Conservation (phyloP, 805 yeast species). For the Kluyveromyces starmeri region DNA sequence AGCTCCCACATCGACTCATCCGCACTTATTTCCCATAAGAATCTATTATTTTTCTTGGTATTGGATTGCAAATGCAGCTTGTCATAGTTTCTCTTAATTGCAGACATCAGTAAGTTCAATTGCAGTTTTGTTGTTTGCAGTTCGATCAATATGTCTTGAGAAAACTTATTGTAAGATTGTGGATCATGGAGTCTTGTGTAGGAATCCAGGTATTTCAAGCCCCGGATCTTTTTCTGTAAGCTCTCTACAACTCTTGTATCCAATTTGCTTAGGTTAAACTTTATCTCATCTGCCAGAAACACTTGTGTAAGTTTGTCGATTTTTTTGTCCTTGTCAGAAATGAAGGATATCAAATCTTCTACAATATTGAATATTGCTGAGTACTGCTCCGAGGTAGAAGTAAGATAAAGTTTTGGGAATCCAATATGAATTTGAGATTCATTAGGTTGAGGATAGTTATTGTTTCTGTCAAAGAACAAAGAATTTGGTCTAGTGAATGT, state of each 20-base stretch:
- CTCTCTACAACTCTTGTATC: conserved; percentile 41
- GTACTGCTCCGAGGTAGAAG: conserved; percentile 52
- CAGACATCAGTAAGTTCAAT: conserved; percentile 35
- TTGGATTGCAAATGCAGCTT: conserved; percentile 19
- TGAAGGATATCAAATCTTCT: conserved; percentile 34
- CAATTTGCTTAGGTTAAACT: conserved; percentile 24
- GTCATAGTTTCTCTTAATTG: conserved; percentile 31
- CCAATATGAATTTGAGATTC: conserved; percentile 28
- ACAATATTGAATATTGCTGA: conserved; percentile 41
- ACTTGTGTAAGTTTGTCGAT: conserved; percentile 42
- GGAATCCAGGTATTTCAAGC: conserved; percentile 33
- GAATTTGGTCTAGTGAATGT: conserved; percentile 44
- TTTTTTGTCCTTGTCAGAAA: conserved; percentile 31
- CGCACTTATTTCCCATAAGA: conserved; percentile 43
- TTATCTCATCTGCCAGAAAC: conserved; percentile 46
- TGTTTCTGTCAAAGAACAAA: conserved; percentile 34
- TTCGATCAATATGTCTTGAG: conserved; percentile 31
- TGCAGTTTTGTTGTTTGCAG: conserved; percentile 31
- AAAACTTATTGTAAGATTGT: conserved; percentile 28
- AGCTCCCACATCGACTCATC: conserved; percentile 54
- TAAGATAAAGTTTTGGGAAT: conserved; percentile 41
- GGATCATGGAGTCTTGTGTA: conserved; percentile 33
- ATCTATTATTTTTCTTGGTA: conserved; percentile 13
- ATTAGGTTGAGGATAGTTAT: conserved; percentile 15
- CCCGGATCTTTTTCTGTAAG: conserved; percentile 37